Conservation (phyloP, 495 filamentous ascomycete species). For the Venustampulla echinocandica region DNA sequence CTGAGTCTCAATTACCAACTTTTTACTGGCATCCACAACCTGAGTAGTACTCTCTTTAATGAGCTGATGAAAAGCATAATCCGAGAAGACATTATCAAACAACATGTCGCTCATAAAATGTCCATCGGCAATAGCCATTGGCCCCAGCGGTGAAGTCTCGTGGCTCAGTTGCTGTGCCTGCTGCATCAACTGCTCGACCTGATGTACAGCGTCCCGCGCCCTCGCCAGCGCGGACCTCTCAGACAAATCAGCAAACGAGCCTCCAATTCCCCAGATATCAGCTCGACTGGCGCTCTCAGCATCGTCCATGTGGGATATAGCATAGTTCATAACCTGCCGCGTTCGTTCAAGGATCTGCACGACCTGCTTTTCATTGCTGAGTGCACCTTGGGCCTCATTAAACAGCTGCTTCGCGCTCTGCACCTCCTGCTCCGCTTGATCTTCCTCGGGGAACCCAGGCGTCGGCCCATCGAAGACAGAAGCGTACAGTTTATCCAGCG, state of each 20-base stretch:
- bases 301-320: slow-evolving; percentile 11
- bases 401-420: slow-evolving; percentile 20
- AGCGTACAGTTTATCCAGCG: slow-evolving; percentile 33
- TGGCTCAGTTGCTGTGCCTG: slow-evolving; percentile 27
- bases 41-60: slow-evolving; percentile 31
- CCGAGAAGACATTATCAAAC: slow-evolving; percentile 40
- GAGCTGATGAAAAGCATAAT: slow-evolving; percentile 37
- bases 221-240: slow-evolving; percentile 33
- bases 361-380: slow-evolving; percentile 24
- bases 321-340: slow-evolving; percentile 8
- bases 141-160: slow-evolving; percentile 11
- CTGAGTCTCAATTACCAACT: slow-evolving; percentile 17
- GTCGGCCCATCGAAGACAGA: slow-evolving; percentile 38
- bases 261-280: slow-evolving; percentile 28
- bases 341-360: slow-evolving; percentile 18
- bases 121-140: slow-evolving; percentile 27
- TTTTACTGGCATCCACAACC: slow-evolving; percentile 24
- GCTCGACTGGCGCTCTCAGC: slow-evolving; percentile 22
- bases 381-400: slow-evolving; percentile 16
- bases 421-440: slow-evolving; percentile 30
- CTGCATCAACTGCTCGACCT: slow-evolving; percentile 29
- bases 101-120: slow-evolving; percentile 34
- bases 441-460: slow-evolving; percentile 39
- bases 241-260: slow-evolving; percentile 26
- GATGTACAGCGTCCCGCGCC: slow-evolving; percentile 24